Base-by-base conservation (phyloP, 176 grass and related monocot genomes). In the Urochloa ruziziensis region DNA sequence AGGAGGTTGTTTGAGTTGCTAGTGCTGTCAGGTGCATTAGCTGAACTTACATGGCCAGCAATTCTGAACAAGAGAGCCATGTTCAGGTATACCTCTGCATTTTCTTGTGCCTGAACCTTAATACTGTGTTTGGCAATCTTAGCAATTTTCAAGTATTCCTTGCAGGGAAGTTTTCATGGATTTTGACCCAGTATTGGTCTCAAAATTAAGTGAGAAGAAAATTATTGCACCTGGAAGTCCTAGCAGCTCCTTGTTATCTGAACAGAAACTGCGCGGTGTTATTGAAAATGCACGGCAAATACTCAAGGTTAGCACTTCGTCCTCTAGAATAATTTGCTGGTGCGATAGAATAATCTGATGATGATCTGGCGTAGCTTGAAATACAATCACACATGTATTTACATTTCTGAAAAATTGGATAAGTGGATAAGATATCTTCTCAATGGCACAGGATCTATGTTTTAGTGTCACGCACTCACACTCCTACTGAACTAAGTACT, bases 1-100 rank as follows among this genome's bases (percentile, higher is more conserved):
- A 99, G 96, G 87, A 94, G 84, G 63, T 89, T 99, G 66, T 99
- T 99, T 92, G 96, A 99, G 80, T 77, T 94, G 61, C 91, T 99
- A 42, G 87, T 94, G 52, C 88, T 99, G 33, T 99, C 96, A 70
- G 91, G 96, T 30, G 91, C 96, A 66, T 86, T 99, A 84, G 93
- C 96, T 73, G 96, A 99, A 68, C 93, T 92, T 52, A 92, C 93
- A 21, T 99, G 96, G 96, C 89, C 93, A 69, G 83, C 43, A 65
- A 99, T 99, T 90, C 90, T 99, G 46, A 92, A 87, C 73, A 99
- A 92, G 76, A 92, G 96, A 63, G 70, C 83, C n/a, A 75, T 89
- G 60, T 99, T 99, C 82, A 96, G 96, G 96, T 99, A 89, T 14
- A 61, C 49, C 21, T 53, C 46, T 82, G 11, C 58, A 83, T 49